These are phyloP conservation scores for Colletotrichum zoysiae DNA, from an alignment of 2,329 filamentous ascomycete species.

Conservation along the genomic window DNA sequence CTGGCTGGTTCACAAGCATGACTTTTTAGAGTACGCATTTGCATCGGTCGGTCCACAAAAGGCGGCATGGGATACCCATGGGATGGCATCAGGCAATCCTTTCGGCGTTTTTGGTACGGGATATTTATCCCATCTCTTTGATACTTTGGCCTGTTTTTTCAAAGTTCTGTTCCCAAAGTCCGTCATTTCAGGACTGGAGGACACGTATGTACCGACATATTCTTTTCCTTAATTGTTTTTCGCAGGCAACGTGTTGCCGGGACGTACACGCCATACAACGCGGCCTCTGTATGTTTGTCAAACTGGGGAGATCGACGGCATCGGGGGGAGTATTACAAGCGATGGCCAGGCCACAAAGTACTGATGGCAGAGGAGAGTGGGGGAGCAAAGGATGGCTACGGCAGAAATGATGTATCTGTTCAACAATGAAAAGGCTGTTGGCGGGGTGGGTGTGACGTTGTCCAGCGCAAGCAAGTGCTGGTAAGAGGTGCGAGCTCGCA, in stretches of 20 bases:
- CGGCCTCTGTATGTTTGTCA: slow-evolving; percentile 10
- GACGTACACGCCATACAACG: background rate
- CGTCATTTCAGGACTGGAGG: background rate
- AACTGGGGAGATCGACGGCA: background rate
- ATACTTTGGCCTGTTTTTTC: background rate
- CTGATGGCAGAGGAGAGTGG: background rate
- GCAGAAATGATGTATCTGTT: background rate
- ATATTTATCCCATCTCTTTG: background rate
- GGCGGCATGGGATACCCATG: slow-evolving; percentile 30
- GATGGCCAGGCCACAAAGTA: background rate
- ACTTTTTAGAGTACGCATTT: slow-evolving; percentile 42
- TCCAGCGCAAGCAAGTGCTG: slow-evolving; percentile 17
- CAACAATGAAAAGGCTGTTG: background rate
- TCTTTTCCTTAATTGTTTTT: background rate
- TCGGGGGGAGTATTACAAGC: background rate
- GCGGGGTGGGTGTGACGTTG: background rate
- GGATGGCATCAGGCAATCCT: slow-evolving; percentile 15
- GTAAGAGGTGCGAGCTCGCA: slow-evolving; percentile 11
- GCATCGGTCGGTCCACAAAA: slow-evolving; percentile 39
- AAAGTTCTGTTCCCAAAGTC: slow-evolving; percentile 9
- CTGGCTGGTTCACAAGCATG: slow-evolving; percentile 37
- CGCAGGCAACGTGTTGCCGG: background rate
- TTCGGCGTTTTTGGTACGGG: slow-evolving; percentile 25
- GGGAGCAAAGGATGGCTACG: background rate
- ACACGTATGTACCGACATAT: background rate